Percentiles rank a stretch among this genome's conserved stretches.
These are phyloP conservation scores for Neurospora sp. DNA, from an alignment of 495 filamentous ascomycete genomes.

Conservation along the genomic window DNA sequence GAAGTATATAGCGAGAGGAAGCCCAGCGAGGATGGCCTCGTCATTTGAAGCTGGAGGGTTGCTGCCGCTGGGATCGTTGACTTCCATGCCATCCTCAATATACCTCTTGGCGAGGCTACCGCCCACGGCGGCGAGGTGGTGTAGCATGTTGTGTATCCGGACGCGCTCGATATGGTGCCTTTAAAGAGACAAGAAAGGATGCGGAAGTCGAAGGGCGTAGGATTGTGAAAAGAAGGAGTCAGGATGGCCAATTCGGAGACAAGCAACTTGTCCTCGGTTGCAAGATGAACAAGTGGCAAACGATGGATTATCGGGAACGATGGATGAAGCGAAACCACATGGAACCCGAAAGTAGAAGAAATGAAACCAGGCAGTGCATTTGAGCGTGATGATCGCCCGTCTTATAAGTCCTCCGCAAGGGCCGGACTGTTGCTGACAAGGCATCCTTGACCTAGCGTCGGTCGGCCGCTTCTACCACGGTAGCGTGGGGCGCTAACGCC, in stretches of 20 bases:
- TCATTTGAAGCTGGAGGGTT: neutral
- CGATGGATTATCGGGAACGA: neutral
- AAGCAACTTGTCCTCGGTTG: neutral
- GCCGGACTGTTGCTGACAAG: neutral
- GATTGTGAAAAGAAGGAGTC: neutral
- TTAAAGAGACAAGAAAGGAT: neutral
- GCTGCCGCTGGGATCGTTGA: constrained; percentile 1
- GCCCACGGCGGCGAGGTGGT: constrained; percentile 7
- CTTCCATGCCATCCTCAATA: constrained; percentile 1
- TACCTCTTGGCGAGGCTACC: constrained; percentile 5
- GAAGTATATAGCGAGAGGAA: constrained; percentile 13
- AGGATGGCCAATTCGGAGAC: neutral
- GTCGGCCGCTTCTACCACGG: neutral
- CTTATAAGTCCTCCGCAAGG: neutral
- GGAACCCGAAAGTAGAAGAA: neutral
- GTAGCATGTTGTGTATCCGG: neutral
- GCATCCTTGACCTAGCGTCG: neutral
- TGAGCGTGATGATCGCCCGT: neutral
- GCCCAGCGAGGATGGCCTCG: neutral
- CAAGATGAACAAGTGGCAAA: neutral
- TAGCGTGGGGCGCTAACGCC: neutral
- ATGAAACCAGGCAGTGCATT: neutral
- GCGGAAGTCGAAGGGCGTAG: neutral
- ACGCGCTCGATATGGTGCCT: neutral
- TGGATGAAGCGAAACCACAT: neutral